Evolutionary conservation across 1,284 basidiomycete species (phyloP).

Genomic region (Blastosporella zonata): DNA sequence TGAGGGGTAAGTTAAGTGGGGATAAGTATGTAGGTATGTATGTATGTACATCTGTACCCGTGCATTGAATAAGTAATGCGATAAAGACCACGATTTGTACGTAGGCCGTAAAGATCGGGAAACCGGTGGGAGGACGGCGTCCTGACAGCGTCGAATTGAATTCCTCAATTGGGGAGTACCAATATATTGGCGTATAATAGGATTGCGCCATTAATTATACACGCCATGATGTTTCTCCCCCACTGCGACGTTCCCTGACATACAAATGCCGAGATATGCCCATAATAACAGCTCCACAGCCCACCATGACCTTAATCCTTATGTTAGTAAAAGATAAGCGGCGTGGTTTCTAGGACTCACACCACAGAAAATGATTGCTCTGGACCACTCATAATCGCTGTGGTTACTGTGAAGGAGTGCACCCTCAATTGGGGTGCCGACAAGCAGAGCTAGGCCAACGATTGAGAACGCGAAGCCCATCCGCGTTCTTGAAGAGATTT

Average conservation of each 20-base stretch:
- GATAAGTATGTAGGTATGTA: no score
- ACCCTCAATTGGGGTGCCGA: conserved; percentile 49
- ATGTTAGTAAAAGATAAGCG: background rate
- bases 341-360: conserved; percentile 25
- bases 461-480: conserved; percentile 53
- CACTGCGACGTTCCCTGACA: conserved; percentile 19
- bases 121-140: no score
- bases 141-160: no score
- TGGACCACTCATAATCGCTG: conserved; percentile 32
- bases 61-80: no score
- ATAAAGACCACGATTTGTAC: no score
- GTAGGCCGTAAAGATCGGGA: no score
- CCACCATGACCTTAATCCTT: conserved; percentile 23
- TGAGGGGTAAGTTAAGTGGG: no score
- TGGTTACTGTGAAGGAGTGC: conserved; percentile 31
- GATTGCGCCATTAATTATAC: conserved; percentile 7
- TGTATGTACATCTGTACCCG: no score
- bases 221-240: conserved; percentile 16
- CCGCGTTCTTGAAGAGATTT: conserved; percentile 29
- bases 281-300: conserved; percentile 27
- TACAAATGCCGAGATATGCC: conserved; percentile 26
- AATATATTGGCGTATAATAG: background rate
- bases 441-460: conserved; percentile 43
- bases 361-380: conserved; percentile 38
- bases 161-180: background rate